Base-by-base conservation (phyloP, 495 filamentous ascomycete genomes). In the Parmelia sp. region DNA sequence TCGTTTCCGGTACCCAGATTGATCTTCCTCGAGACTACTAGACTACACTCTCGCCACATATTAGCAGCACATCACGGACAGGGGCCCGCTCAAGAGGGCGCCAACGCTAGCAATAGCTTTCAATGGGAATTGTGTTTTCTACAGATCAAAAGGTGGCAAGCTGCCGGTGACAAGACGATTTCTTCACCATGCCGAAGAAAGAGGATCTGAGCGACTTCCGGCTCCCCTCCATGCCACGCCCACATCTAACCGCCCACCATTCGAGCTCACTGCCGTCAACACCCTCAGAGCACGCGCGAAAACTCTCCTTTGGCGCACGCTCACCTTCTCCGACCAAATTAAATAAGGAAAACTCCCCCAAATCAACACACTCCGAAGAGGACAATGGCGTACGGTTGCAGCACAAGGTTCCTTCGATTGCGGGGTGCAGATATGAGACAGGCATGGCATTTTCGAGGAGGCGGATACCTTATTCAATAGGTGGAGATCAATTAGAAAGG, bases 191-290 rank as follows among this genome's bases (percentile, higher is more conserved):
- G 70, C 55, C 70, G 35, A 63, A 67, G 51, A 62, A 61, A 27
- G 63, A 70, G 15, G 63, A 65, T 21, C 55, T 66, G 23, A 60
- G 56, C 39, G 36, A 58, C 23, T 47, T 70, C 42, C 56, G 66
- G 23, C 44, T 71, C n/a, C 37, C 68, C 31, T 45, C 63, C 11
- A 35, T 64, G 35, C 66, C 69, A 66, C 78, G 78, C 21, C 80
- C 78, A 58, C 73, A 75, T 49, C 74, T 81, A 60, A 73, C 71
- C n/a, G 78, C 84, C 19, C 79, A 87, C 42, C 91, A 95, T 64
- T 96, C 94, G 15, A 96, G 82, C 71, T 97, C 94, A 23, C 86
- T 98, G 27, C 94, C 94, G 0, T 96, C 94, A 7, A 98, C 94
- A 1, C 94, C 94, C 7, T 91, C 91, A 65, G 92, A 97, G 72